Evolutionary conservation across 306 rosid species (phyloP).

Genomic region (Phaseolus lunatus): DNA sequence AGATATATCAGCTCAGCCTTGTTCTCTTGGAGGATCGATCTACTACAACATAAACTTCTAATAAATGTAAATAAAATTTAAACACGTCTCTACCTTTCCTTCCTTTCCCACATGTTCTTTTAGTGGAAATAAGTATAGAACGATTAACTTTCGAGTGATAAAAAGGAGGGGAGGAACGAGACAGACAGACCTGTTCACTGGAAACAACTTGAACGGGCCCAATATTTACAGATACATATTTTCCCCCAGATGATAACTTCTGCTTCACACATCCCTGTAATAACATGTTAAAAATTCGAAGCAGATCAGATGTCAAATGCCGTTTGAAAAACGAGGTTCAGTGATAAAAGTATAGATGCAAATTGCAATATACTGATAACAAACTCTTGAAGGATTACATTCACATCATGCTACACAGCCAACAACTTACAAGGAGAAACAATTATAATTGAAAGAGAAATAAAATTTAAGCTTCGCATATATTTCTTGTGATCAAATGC

Average conservation of each 20-base stretch:
- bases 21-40: too few species aligned
- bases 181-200: constrained; percentile 74
- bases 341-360: not conserved
- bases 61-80: not conserved
- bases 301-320: constrained; percentile 15
- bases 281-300: constrained; percentile 18
- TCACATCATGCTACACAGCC: not conserved
- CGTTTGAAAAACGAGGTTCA: not conserved
- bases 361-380: not conserved
- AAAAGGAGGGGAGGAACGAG: not conserved
- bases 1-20: too few species aligned
- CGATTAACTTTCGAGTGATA: not conserved
- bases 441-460: not conserved
- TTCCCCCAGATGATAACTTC: constrained; percentile 77
- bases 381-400: constrained; percentile 7
- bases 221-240: constrained; percentile 85
- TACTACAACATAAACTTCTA: not conserved
- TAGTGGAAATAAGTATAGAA: not conserved
- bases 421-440: constrained; percentile 1
- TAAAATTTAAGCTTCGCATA: constrained; percentile 7
- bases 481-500: constrained; percentile 8
- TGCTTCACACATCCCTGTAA: constrained; percentile 74
- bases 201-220: constrained; percentile 86
- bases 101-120: not conserved
- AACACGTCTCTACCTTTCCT: not conserved